A percentile compares a stretch with the other conserved stretches of the same genome.
phyloP scores from a whole-genome alignment of 148 eudicot species.

The Amaranthus hypochondriacus region DNA sequence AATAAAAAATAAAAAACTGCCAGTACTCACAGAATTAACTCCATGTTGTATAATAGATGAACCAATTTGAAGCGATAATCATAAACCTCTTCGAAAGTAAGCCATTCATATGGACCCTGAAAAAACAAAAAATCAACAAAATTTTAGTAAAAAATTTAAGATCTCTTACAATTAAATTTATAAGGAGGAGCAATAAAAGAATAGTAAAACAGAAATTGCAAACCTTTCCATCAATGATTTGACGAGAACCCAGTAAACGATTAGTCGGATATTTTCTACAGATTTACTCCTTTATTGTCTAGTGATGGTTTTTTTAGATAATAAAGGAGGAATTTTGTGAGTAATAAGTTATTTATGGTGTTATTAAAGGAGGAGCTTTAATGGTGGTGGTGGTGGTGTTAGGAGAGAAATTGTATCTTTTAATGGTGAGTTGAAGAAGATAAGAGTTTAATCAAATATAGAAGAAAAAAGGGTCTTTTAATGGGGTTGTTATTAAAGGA shows the following conservation, averaged over 20 bases:
- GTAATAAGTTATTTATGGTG: no score
- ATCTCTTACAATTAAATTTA: background rate
- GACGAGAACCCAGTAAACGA: constrained; percentile 77
- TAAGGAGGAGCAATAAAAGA: background rate
- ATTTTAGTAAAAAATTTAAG: background rate
- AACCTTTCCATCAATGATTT: constrained; percentile 59
- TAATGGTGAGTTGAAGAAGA: no score
- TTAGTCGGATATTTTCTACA: constrained; percentile 49
- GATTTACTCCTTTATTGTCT: constrained; percentile 38
- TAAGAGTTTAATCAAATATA: no score
- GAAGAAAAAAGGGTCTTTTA: no score
- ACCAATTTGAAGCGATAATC: constrained; percentile 49
- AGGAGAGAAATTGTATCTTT: no score
- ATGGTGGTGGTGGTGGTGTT: no score
- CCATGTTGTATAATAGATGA: constrained; percentile 61
- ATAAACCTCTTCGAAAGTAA: constrained; percentile 53
- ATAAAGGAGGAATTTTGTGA: no score
- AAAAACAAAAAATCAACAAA: background rate
- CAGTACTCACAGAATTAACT: constrained; percentile 61
- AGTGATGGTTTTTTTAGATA: no score
- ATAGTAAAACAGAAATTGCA: background rate
- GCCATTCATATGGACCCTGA: constrained; percentile 72
- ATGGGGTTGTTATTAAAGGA: no score
- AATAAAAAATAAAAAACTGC: background rate
- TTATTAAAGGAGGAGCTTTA: no score